A percentile compares a stretch with the other conserved stretches of the same genome.
Evolutionary conservation across 1,284 basidiomycete genomes (phyloP).

Genomic region (Trichosporon sp.): DNA sequence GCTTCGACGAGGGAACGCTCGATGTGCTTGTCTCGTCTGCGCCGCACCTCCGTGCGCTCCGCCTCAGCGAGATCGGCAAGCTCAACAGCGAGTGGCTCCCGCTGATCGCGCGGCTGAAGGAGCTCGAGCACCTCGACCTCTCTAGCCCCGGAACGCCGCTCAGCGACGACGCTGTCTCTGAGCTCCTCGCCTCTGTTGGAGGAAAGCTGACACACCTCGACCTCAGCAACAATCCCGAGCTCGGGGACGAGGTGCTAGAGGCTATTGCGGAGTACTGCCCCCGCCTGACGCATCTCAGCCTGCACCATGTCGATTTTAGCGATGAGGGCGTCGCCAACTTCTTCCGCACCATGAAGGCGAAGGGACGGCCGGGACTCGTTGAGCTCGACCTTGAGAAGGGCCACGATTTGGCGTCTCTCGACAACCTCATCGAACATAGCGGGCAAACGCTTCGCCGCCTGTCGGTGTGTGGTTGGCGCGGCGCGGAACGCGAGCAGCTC

Average conservation of each 20-base stretch:
- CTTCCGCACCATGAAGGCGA: slow-evolving; percentile 53
- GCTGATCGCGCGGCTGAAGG: slow-evolving; percentile 50
- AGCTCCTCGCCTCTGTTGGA: slow-evolving; percentile 56
- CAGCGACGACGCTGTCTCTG: slow-evolving; percentile 58
- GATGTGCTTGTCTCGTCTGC: slow-evolving; percentile 61
- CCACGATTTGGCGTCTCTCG: slow-evolving; percentile 57
- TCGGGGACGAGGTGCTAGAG: slow-evolving; percentile 58
- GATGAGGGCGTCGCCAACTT: slow-evolving; percentile 64
- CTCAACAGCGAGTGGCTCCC: slow-evolving; percentile 62
- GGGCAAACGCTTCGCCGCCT: slow-evolving; percentile 59
- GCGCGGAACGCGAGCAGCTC: slow-evolving; percentile 58
- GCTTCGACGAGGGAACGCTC: slow-evolving; percentile 73
- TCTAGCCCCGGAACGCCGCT: slow-evolving; percentile 47
- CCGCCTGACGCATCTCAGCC: slow-evolving; percentile 55
- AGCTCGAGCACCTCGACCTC: slow-evolving; percentile 37
- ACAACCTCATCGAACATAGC: slow-evolving; percentile 65
- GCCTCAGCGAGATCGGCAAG: slow-evolving; percentile 72
- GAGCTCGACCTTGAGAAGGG: slow-evolving; percentile 59
- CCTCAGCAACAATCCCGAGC: slow-evolving; percentile 58
- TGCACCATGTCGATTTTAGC: slow-evolving; percentile 62
- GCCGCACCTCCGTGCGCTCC: slow-evolving; percentile 61
- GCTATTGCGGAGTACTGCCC: slow-evolving; percentile 57
- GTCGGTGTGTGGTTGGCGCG: slow-evolving; percentile 71
- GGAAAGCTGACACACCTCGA: slow-evolving; percentile 55
- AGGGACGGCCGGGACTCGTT: slow-evolving; percentile 46